Evolutionary conservation across 371 early-diverging fungal genomes (phyloP), one percentile per base, ranked within the genome.

Genomic region (Syncephalastrum monosporum): DNA sequence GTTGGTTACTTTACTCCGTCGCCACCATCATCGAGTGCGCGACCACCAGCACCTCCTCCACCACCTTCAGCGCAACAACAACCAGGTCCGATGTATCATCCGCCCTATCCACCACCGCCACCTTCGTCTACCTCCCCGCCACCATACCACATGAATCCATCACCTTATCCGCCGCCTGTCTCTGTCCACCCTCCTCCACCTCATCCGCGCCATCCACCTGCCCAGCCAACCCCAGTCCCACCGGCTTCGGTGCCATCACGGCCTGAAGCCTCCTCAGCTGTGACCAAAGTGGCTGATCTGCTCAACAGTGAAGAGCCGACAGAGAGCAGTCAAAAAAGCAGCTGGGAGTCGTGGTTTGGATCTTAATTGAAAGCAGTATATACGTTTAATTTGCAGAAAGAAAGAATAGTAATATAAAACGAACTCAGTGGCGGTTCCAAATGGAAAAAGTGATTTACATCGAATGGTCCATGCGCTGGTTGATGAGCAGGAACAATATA

Each of bases 261-360:
- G 23, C 15, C 60, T 42, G 15, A 57, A 47, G 25, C 54, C 6
- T 10, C 62, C 4, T 43, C 63, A 15, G 27, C 62, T 2, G 79
- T 79, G 2, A 79, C 79, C 2, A 75, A 73, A 44, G 79, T 79
- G 14, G 71, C 79, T 24, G 79, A 79, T 57, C 47, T 79, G 41
- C 63, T 79, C 16, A 79, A 79, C 44, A 79, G 64, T 55, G 79
- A 79, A 53, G 79, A 79, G 42, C 68, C 79, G n/a, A 55, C 72
- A 17, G 74, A 79, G 25, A 53, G 66, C 16, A 57, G 41, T 27
- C 63, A 68, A 41, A 71, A 67, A 53, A 68, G 64, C 58, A 74
- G 64, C 47, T 79, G 79, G 79, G 73, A 79, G 60, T 69, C 79
- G 33, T 79, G 79, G 79, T 79, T 79, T 69, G 47, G 48, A 17